Evolutionary conservation across 2,329 filamentous ascomycete species (phyloP).

Genomic region (Cadophora sp.): DNA sequence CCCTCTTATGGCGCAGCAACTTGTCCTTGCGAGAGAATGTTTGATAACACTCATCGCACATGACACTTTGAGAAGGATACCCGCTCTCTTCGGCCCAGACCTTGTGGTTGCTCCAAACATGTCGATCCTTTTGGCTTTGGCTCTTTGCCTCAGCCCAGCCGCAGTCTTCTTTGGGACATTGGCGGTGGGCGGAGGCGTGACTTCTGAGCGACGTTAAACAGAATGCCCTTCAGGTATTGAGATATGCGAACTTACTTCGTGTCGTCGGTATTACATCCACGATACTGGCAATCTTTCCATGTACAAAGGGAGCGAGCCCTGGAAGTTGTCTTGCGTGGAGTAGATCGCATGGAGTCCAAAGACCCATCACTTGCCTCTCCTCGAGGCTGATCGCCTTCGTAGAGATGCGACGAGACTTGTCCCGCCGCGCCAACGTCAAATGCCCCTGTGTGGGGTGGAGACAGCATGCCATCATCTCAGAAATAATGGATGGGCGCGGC

Average conservation of each 20-base stretch:
- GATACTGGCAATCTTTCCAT: constrained; percentile 16
- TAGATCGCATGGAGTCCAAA: constrained; percentile 12
- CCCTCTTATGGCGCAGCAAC: constrained; percentile 14
- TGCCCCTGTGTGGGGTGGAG: constrained; percentile 14
- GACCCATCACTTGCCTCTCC: constrained; percentile 13
- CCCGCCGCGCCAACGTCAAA: constrained; percentile 16
- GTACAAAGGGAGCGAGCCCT: constrained; percentile 15
- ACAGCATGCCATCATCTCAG: constrained; percentile 15
- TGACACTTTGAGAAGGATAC: constrained; percentile 12
- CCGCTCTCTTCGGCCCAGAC: constrained; percentile 12
- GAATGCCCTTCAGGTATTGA: constrained; percentile 15
- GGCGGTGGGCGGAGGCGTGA: constrained; percentile 13
- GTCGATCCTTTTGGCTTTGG: constrained; percentile 16
- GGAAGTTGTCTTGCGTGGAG: constrained; percentile 13
- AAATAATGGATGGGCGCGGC: constrained; percentile 16
- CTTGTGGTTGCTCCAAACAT: constrained; percentile 16
- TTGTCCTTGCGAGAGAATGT: constrained; percentile 17
- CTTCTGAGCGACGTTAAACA: constrained; percentile 9
- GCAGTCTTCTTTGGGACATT: constrained; percentile 13
- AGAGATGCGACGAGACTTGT: constrained; percentile 12
- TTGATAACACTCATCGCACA: constrained; percentile 16
- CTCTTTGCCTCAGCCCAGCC: constrained; percentile 16
- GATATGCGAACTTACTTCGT: constrained; percentile 13
- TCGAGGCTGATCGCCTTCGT: constrained; percentile 13
- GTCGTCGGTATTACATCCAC: constrained; percentile 14